These are phyloP conservation scores for Plectosphaerella sp. DNA, from an alignment of 2,329 filamentous ascomycete species.

Conservation along the genomic window DNA sequence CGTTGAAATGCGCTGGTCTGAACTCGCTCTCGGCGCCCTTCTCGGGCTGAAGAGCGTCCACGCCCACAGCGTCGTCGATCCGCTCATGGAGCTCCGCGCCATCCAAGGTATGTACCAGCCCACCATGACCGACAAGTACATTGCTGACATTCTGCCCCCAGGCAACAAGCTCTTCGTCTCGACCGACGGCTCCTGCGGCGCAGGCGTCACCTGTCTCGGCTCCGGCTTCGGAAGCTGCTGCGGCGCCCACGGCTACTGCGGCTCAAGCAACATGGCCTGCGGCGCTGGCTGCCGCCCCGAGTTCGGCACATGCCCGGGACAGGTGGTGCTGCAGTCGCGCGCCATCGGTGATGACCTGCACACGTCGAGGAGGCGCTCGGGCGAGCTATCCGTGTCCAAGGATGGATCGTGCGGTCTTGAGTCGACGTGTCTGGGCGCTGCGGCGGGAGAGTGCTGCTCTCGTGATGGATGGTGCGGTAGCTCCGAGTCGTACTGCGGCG, in stretches of 20 bases:
- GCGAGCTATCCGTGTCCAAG: conserved; percentile 16
- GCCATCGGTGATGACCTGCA: too few species aligned
- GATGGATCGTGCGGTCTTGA: conserved; percentile 29
- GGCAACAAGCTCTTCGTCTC: conserved; percentile 1
- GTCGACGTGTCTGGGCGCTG: conserved; percentile 27
- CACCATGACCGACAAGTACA: too few species aligned
- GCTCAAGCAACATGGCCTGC: conserved; percentile 23
- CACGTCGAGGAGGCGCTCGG: too few species aligned
- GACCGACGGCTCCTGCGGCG: conserved; percentile 5
- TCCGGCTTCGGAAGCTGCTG: conserved; percentile 17
- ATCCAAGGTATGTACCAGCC: not conserved
- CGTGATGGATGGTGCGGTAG: conserved; percentile 31
- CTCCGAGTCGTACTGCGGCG: conserved; percentile 14
- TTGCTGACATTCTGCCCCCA: not conserved
- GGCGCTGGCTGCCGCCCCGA: conserved; percentile 21
- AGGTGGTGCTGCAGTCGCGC: too few species aligned
- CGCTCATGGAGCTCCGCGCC: not conserved
- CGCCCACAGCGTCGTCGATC: not conserved
- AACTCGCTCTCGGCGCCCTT: not conserved
- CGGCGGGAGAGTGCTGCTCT: conserved; percentile 34
- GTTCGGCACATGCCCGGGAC: conserved; percentile 14
- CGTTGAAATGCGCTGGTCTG: not conserved
- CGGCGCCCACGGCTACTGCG: conserved; percentile 25
- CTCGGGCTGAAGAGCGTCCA: not conserved
- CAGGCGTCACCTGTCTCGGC: conserved; percentile 8